These are phyloP conservation scores for Emmonsia crescens DNA, from an alignment of 2,329 filamentous ascomycete species.

Conservation along the genomic window DNA sequence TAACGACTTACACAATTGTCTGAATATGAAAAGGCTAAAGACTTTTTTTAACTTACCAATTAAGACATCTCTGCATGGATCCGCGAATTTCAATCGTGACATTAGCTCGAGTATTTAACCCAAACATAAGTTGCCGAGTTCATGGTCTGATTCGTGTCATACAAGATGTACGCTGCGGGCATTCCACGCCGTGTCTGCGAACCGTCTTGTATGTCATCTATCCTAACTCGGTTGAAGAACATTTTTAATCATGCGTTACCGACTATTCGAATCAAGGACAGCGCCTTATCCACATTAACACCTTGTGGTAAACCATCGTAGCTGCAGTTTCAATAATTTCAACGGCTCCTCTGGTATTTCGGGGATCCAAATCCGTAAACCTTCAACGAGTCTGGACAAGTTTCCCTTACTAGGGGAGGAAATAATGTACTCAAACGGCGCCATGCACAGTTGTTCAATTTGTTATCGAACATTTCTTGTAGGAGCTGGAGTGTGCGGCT, in stretches of 20 bases:
- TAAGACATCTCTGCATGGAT: not conserved
- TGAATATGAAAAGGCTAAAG: not conserved
- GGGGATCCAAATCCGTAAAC: not conserved
- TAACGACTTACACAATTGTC: constrained; percentile 5
- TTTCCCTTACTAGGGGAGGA: not conserved
- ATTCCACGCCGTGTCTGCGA: constrained; percentile 26
- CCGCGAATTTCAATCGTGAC: constrained; percentile 3
- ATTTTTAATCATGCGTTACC: no score
- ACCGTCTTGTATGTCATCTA: constrained; percentile 33
- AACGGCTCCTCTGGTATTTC: not conserved
- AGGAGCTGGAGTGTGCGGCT: not conserved
- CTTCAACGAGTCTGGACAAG: not conserved
- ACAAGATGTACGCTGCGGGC: constrained; percentile 28
- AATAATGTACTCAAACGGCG: not conserved
- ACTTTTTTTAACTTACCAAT: not conserved
- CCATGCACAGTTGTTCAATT: not conserved
- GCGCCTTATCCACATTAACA: not conserved
- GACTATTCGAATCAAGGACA: not conserved
- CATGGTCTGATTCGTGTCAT: constrained; percentile 27
- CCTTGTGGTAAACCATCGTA: not conserved
- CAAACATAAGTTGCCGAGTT: constrained; percentile 25
- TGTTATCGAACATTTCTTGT: not conserved
- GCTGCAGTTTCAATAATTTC: not conserved
- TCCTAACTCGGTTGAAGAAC: not conserved
- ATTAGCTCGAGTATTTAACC: constrained; percentile 8